phyloP scores from a whole-genome alignment of 345 rosid genomes.

The Raphanus raphanistrum region DNA sequence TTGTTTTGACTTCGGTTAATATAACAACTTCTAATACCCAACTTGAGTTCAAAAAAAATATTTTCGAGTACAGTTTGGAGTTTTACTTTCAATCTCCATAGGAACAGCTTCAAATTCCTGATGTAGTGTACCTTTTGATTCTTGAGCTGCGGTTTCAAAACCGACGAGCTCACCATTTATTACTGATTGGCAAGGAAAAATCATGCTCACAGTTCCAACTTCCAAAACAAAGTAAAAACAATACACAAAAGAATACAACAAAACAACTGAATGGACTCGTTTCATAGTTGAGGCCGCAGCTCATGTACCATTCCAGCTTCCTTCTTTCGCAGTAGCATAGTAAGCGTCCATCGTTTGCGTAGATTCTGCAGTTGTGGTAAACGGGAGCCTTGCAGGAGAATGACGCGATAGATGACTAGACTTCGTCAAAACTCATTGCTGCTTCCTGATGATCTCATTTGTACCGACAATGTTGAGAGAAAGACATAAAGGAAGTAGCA shows the following conservation, averaged over 20 bases:
- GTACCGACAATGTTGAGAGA: too few species aligned
- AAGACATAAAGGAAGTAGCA: too few species aligned
- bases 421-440: too few species aligned
- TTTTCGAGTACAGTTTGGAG: background rate
- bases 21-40: background rate
- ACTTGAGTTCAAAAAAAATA: background rate
- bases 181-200: background rate
- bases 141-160: slow-evolving; percentile 28
- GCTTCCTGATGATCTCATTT: too few species aligned
- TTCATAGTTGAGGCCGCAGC: slow-evolving; percentile 46
- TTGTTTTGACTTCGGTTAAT: background rate
- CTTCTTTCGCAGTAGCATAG: slow-evolving; percentile 90
- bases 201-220: background rate
- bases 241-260: background rate
- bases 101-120: slow-evolving; percentile 2
- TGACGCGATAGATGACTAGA: slow-evolving; percentile 47
- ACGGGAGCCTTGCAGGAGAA: slow-evolving; percentile 98
- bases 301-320: slow-evolving; percentile 93
- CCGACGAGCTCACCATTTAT: slow-evolving; percentile 27
- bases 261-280: background rate
- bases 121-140: slow-evolving; percentile 16
- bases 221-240: background rate
- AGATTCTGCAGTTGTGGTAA: slow-evolving; percentile 93
- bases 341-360: slow-evolving; percentile 88
- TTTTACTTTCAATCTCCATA: background rate